Evolutionary conservation across 768 basidiomycete species (phyloP).

Genomic region (Tylopilus balloui): DNA sequence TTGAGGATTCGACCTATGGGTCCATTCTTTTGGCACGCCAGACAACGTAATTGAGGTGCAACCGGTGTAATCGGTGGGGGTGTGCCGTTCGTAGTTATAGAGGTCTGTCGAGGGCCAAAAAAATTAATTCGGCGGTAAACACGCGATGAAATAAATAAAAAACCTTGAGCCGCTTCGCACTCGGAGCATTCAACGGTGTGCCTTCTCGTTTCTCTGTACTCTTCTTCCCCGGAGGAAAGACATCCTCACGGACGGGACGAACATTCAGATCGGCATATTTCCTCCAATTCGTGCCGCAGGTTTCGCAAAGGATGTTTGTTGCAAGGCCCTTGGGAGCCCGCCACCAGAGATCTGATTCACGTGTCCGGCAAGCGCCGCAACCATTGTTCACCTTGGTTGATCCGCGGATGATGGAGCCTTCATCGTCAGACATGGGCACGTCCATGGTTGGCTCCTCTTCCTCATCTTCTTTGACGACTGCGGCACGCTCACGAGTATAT

Average conservation of each 20-base stretch:
- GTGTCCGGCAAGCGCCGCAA: conserved; percentile 83
- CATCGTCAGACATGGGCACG: conserved; percentile 53
- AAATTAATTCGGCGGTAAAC: neutral
- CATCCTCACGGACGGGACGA: conserved; percentile 66
- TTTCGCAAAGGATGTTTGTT: conserved; percentile 76
- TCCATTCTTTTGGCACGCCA: conserved; percentile 71
- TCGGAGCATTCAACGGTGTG: conserved; percentile 46
- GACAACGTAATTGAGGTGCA: conserved; percentile 65
- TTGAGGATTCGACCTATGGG: conserved; percentile 73
- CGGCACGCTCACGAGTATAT: conserved; percentile 40
- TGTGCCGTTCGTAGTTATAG: conserved; percentile 46
- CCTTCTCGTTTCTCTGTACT: conserved; percentile 57
- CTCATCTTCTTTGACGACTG: conserved; percentile 25
- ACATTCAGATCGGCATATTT: conserved; percentile 90
- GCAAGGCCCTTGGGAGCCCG: conserved; percentile 85
- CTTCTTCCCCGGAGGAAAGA: conserved; percentile 41
- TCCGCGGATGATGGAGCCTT: conserved; percentile 66
- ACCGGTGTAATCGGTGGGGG: conserved; percentile 56
- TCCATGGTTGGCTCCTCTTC: conserved; percentile 30
- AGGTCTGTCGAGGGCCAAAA: conserved; percentile 16
- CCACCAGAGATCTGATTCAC: conserved; percentile 83
- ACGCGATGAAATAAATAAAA: conserved; percentile 3
- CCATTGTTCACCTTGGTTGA: conserved; percentile 49
- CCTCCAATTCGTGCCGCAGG: conserved; percentile 83
- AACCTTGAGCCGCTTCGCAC: conserved; percentile 65